A percentile compares a stretch with the other conserved stretches of the same genome.
phyloP scores from a whole-genome alignment of 306 rosid species.

The Castanea sativa region DNA sequence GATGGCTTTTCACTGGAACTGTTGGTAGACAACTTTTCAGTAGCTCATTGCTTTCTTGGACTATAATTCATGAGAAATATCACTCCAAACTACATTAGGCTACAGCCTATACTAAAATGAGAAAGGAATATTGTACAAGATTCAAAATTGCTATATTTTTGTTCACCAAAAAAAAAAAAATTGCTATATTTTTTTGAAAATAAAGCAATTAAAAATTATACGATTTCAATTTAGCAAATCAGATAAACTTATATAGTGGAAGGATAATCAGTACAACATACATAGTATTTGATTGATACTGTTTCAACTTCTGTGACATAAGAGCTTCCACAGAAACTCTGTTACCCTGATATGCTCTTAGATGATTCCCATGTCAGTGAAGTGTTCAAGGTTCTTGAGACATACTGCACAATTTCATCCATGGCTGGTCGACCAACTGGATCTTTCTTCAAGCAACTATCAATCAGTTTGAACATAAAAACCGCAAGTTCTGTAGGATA shows the following conservation, averaged over 20 bases:
- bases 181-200: background rate
- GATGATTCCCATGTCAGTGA: slow-evolving; percentile 70
- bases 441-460: slow-evolving; percentile 54
- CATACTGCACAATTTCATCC: slow-evolving; percentile 62
- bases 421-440: slow-evolving; percentile 61
- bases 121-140: background rate
- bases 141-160: background rate
- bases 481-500: slow-evolving; percentile 64
- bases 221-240: background rate
- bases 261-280: background rate
- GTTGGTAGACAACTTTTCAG: background rate
- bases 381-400: slow-evolving; percentile 51
- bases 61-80: background rate
- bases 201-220: background rate
- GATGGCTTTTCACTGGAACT: background rate
- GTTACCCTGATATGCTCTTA: slow-evolving; percentile 15
- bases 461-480: slow-evolving; percentile 40
- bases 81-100: background rate
- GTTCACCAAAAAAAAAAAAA: too few species aligned
- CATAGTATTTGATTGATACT: background rate
- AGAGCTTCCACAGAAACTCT: slow-evolving; percentile 13
- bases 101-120: background rate
- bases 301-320: background rate
- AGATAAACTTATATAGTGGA: background rate
- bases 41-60: background rate